Base-by-base conservation (phyloP, 2,329 filamentous ascomycete genomes). In the Colletotrichum gloeosporioides region DNA sequence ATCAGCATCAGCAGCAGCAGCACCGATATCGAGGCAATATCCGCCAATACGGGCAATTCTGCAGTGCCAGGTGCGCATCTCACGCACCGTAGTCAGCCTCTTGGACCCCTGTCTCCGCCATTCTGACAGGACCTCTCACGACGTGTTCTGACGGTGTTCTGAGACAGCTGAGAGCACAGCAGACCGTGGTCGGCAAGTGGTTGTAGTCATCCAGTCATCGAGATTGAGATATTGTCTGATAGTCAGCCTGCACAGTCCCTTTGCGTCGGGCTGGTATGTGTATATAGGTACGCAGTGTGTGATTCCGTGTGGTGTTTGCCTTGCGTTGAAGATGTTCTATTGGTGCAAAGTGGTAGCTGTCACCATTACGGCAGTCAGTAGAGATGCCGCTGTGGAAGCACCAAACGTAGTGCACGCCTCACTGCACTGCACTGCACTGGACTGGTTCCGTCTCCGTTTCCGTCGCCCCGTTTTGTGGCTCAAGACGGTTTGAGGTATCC, bases 51-150 rank as follows among this genome's bases (percentile, higher is more conserved):
- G 34, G 44, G 44, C 44, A 53, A 13, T 27, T 31, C 31, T 22
- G 65, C 34, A 55, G 49, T 39, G 44, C 31, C 29, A 63, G n/a
- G 15, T 59, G 34, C 27, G 66, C 32, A 44, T 61, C 66, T 74
- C 59, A 74, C 72, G 67, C 67, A 74, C 32, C 36, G n/a, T 62
- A 65, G 73, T 71, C 73, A 75, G 68, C 73, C 73, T 71, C 61
- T 36, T 39, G 27, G 31, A 29, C n/a, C 59, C 27, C 34, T 71
- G 57, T 27, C 72, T 66, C 72, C 67, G 61, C 53, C 62, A 34
- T 72, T 67, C 62, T 65, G 53, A 59, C 62, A 49, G 34, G 53
- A 61, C 22, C 18, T 49, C 18, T 49, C 39, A n/a, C 39, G 39
- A 18, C 39, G 39, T 7, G 39, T 49, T 65, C 34, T 16, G 62